Evolutionary conservation across 2,329 filamentous ascomycete genomes (phyloP), one percentile per base, ranked within the genome.

Genomic region (Phialophora tarda): DNA sequence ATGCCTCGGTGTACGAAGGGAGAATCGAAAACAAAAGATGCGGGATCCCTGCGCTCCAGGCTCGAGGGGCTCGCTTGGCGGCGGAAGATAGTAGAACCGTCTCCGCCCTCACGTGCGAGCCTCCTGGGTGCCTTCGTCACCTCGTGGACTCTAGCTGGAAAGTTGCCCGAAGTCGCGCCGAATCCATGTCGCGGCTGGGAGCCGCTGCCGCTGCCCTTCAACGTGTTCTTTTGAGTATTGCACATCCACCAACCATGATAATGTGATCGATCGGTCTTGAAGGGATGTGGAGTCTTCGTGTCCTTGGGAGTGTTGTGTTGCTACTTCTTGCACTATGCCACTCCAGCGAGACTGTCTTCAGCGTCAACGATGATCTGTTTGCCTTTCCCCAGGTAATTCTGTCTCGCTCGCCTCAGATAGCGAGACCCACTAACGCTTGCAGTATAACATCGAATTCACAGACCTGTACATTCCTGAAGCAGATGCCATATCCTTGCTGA

Each of bases 351-450:
- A 84, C 84, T 71, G 79, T 83, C 23, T 97, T 97, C 81, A 96
- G 89, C 80, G 91, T 96, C 64, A 89, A 95, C 74, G 92, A 96
- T 75, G 93, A 97, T 76, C 78, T 97, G 59, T 84, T 96, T 64
- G 92, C 92, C 21, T 92, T 90, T 78, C 93, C 93, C 11, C 92
- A 95, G 85, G 91, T 94, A 82, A 70, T 82, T 57, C 32, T 47
- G 57, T 34, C 48, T 50, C 56, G 48, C 53, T 56, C 50, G 58
- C 3, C 24, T n/a, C 17, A 1, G 60, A 24, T 21, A 41, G 21
- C 24, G 44, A 57, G 8, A 17, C n/a, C 53, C 41, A 5, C 62
- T 70, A n/a, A 68, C 58, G 50, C 26, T 34, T 56, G 56, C 76
- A 97, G 89, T 97, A 91, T 75, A 90, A 95, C 75, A 84, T 97